phyloP scores from a whole-genome alignment of 257 asterid species.

The Forsythia suspensa region DNA sequence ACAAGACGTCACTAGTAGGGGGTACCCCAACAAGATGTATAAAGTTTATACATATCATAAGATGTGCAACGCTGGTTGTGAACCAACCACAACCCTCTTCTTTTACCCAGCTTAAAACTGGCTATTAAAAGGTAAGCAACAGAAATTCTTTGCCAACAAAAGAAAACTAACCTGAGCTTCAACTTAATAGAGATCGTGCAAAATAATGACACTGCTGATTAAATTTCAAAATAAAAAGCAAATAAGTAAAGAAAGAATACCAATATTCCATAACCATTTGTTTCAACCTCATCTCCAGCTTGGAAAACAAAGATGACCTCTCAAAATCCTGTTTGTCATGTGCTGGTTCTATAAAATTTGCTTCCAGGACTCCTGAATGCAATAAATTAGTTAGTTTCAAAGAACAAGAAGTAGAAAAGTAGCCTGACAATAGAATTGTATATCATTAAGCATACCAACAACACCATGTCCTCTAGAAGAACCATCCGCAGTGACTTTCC shows the following conservation, averaged over 20 bases:
- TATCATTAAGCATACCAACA: constrained; percentile 59
- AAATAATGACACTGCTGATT: constrained; percentile 2
- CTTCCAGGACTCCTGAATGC: constrained; percentile 82
- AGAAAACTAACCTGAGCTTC: constrained; percentile 11
- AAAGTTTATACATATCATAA: not conserved
- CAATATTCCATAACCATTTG: constrained; percentile 83
- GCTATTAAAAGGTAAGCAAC: not conserved
- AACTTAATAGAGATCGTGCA: constrained; percentile 5
- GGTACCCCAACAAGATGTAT: not conserved
- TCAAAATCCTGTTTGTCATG: constrained; percentile 98
- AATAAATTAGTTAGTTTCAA: constrained; percentile 23
- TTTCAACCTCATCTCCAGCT: constrained; percentile 74
- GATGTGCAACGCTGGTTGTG: not conserved
- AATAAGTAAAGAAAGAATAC: constrained; percentile 39
- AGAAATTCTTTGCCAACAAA: not conserved
- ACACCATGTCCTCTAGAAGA: constrained; percentile 72
- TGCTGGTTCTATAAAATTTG: constrained; percentile 94
- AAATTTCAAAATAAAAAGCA: not conserved
- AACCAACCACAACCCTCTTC: not conserved
- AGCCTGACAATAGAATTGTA: constrained; percentile 17
- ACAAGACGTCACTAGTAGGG: not conserved
- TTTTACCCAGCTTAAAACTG: not conserved
- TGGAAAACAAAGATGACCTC: constrained; percentile 65
- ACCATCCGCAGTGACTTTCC: constrained; percentile 94
- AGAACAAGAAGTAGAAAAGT: not conserved